Evolutionary conservation across 1,284 basidiomycete species (phyloP), one percentile per base, ranked within the genome.

Genomic region (Tremellales sp.): DNA sequence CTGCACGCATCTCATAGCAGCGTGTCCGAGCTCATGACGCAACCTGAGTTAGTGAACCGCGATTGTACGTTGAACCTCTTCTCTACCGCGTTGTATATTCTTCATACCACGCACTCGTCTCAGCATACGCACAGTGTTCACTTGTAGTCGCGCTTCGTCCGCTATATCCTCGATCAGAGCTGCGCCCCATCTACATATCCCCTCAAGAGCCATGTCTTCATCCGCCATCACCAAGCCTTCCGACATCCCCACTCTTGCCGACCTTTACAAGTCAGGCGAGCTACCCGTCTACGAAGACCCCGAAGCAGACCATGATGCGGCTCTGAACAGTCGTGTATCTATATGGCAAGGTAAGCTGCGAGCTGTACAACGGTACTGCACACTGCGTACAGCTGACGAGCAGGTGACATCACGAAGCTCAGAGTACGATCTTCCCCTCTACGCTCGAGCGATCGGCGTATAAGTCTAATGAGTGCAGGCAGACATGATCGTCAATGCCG

Each of bases 401-500:
- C 31, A 70, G 70, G 69, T 15, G 68, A 74, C 45, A 73, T 74
- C 22, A 72, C 70, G 3, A 60, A 62, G 44, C 66, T 74, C 46
- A 57, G 69, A 48, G 70, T 70, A 17, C 11, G 53, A 41, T 17
- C 43, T 46, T 22, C 6, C 19, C 17, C 19, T 27, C 11, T 22
- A 22, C 41, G 2, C 2, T 19, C 17, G 39, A 40, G 17, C 23
- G 19, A 24, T 22, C 29, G n/a, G n/a, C 10, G 10, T n/a, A n/a
- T 8, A 10, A n/a, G 10, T 33, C 10, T 10, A 8, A 33, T 33
- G 29, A 24, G 12, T 48, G 4, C 45, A 74, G 72, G 61, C 87
- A 8, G 87, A 90, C 65, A 79, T 83, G 23, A 87, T 94, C 52
- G 89, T 93, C 45, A 94, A 93, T 65, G 91, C 90, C 7, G 89